Percentiles rank a stretch among this genome's conserved stretches.
Evolutionary conservation across 352 stramenopile genomes (phyloP).

Genomic region (Aphanomyces stellatus): DNA sequence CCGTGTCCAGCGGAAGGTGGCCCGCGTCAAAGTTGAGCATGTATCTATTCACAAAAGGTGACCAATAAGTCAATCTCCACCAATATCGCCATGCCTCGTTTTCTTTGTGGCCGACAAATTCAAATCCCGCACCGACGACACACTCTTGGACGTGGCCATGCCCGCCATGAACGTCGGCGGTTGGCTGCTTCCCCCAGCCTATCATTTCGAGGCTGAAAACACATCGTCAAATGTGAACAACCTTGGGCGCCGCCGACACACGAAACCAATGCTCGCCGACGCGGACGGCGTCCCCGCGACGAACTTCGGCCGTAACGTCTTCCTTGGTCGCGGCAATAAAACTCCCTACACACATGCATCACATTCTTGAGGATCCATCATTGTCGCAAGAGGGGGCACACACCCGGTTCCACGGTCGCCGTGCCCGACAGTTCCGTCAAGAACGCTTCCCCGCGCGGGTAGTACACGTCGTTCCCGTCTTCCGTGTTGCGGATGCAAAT

Average conservation of each 20-base stretch:
- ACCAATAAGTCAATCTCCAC: no score
- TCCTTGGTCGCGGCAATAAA: constrained; percentile 27
- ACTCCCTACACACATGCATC: background rate
- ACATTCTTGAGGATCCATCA: constrained; percentile 6
- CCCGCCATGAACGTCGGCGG: constrained; percentile 53
- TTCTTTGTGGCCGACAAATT: constrained; percentile 73
- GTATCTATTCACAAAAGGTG: no score
- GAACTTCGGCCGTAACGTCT: constrained; percentile 59
- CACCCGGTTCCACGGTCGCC: constrained; percentile 61
- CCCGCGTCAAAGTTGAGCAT: constrained; percentile 82
- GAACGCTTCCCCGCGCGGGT: constrained; percentile 51
- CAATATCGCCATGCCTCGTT: no score
- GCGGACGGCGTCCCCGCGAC: constrained; percentile 59
- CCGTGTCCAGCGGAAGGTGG: constrained; percentile 63
- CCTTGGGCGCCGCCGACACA: constrained; percentile 66
- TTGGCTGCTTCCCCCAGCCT: constrained; percentile 38
- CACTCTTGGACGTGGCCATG: constrained; percentile 58
- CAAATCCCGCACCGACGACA: constrained; percentile 63
- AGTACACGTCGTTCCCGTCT: constrained; percentile 70
- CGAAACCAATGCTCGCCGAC: constrained; percentile 78
- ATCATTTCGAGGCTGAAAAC: background rate
- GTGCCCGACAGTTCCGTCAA: constrained; percentile 66
- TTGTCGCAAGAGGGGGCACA: constrained; percentile 52
- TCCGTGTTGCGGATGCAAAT: constrained; percentile 82
- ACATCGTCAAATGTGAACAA: constrained; percentile 15